phyloP scores from a whole-genome alignment of 2,329 filamentous ascomycete species.

The Drechslera avenae region DNA sequence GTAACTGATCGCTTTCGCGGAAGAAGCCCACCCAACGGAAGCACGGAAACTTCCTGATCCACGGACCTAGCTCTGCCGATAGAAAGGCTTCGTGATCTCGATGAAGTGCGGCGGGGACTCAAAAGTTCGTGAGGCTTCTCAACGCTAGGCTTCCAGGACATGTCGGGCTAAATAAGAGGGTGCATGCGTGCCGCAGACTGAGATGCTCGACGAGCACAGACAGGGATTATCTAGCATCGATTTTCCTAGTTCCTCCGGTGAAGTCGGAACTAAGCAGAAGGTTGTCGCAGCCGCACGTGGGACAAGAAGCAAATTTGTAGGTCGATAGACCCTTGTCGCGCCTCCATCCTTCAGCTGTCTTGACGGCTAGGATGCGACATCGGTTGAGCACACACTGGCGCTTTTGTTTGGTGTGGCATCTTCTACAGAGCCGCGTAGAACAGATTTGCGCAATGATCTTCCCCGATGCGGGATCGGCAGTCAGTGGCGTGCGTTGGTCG shows the following conservation, averaged over 20 bases:
- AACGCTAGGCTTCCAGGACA: conserved; percentile 23
- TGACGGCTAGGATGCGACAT: conserved; percentile 18
- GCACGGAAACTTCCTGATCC: conserved; percentile 6
- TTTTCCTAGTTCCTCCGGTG: conserved; percentile 26
- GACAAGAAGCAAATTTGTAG: conserved; percentile 18
- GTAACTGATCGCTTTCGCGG: conserved; percentile 1
- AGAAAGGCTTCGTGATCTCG: conserved; percentile 4
- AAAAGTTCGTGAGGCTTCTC: conserved; percentile 21
- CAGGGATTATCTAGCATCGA: conserved; percentile 20
- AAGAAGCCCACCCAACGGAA: conserved; percentile 2
- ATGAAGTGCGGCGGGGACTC: conserved; percentile 27
- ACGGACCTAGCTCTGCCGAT: background rate
- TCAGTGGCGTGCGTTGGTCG: conserved; percentile 32
- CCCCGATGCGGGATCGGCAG: conserved; percentile 10
- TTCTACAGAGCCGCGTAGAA: conserved; percentile 19
- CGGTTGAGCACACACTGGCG: conserved; percentile 31
- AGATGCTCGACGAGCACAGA: conserved; percentile 18
- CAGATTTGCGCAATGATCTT: conserved; percentile 23
- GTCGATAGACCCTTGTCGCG: conserved; percentile 3
- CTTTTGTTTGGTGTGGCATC: conserved; percentile 34
- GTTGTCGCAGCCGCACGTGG: conserved; percentile 21
- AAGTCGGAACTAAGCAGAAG: conserved; percentile 13
- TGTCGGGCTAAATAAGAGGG: conserved; percentile 27
- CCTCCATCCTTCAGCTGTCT: conserved; percentile 27
- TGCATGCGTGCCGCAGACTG: conserved; percentile 21